phyloP scores from a whole-genome alignment of 163 green algal species.

The Scenedesmus sp. region DNA sequence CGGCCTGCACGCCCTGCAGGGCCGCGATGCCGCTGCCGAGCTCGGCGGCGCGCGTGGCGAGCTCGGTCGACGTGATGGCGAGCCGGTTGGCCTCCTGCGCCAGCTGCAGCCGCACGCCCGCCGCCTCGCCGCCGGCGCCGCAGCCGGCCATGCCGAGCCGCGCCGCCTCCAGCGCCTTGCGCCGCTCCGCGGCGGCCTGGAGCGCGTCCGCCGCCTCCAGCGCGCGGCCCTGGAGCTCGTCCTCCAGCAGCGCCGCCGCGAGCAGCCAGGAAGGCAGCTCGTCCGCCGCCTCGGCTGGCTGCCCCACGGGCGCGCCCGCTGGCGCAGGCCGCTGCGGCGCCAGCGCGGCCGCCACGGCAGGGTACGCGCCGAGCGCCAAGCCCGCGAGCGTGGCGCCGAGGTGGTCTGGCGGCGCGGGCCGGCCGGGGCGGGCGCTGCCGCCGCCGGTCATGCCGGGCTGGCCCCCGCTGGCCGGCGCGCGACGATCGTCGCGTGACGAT shows the following conservation, averaged over 20 bases:
- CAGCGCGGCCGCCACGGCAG: conserved; percentile 10
- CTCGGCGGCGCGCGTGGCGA: no score
- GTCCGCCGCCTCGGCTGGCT: neutral
- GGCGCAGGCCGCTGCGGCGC: neutral
- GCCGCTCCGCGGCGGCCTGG: neutral
- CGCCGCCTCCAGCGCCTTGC: neutral
- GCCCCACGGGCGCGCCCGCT: no score
- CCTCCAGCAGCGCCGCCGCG: conserved; percentile 24
- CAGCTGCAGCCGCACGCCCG: neutral
- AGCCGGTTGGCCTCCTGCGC: neutral
- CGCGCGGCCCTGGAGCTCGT: conserved; percentile 33
- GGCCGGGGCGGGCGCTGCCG: neutral
- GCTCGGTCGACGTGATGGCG: no score
- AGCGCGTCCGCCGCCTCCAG: conserved; percentile 19
- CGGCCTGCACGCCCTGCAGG: neutral
- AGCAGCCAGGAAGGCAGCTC: conserved; percentile 1
- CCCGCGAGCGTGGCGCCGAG: neutral
- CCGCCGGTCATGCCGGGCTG: neutral
- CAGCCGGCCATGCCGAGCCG: conserved; percentile 8
- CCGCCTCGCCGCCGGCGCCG: neutral
- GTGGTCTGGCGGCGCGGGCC: neutral
- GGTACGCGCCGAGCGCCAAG: conserved; percentile 22
- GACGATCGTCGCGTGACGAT: no score
- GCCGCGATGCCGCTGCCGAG: no score
- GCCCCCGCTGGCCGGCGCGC: neutral